phyloP scores from a whole-genome alignment of 78 protist species.

The Bigelowiella natans region DNA sequence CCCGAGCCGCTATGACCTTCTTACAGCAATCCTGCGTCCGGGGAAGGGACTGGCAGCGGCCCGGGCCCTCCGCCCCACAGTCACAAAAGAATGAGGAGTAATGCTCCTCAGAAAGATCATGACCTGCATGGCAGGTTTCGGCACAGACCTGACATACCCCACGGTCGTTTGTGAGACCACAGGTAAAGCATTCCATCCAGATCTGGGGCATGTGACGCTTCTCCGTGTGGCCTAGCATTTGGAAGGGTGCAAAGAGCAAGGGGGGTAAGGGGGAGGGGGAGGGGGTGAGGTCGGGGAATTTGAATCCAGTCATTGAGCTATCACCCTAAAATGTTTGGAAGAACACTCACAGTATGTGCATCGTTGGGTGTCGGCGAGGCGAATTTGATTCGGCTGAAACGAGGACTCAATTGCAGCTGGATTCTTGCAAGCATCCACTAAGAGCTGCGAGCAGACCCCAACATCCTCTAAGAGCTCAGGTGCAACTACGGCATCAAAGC shows the following conservation, averaged over 20 bases:
- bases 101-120: neutral
- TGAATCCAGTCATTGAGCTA: too few relatives aligned
- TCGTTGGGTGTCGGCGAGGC: neutral
- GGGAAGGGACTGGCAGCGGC: neutral
- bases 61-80: conserved; percentile 1
- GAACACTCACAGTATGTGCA: neutral
- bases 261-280: too few relatives aligned
- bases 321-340: too few relatives aligned
- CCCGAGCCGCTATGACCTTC: too few relatives aligned
- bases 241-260: too few relatives aligned
- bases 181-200: conserved; percentile 6
- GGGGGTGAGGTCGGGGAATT: too few relatives aligned
- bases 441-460: neutral
- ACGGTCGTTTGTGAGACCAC: neutral
- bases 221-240: neutral
- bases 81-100: conserved; percentile 10
- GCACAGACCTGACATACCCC: neutral
- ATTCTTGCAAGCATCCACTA: neutral
- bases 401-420: neutral
- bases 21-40: too few relatives aligned
- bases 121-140: neutral
- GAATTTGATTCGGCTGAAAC: neutral
- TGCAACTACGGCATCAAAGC: neutral
- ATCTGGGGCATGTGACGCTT: conserved; percentile 1
- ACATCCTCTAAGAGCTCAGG: neutral